These are phyloP conservation scores for Aspergillus avenaceus DNA, from an alignment of 495 filamentous ascomycete species.

Conservation along the genomic window DNA sequence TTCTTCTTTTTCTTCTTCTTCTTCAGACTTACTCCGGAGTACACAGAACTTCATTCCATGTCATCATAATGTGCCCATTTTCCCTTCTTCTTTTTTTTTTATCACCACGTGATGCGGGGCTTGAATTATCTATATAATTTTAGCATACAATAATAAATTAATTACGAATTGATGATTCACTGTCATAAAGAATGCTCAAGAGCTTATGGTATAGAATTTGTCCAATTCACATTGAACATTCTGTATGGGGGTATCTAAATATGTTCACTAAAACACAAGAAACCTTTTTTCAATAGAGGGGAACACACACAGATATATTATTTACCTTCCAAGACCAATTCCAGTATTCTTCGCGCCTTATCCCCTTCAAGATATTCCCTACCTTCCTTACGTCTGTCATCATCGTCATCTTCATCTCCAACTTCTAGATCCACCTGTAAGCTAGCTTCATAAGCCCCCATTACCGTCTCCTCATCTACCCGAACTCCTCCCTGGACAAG, in stretches of 20 bases:
- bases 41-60: too few relatives aligned
- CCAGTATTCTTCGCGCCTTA: slow-evolving; percentile 61
- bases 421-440: slow-evolving; percentile 64
- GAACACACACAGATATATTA: not conserved
- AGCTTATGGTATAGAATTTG: too few relatives aligned
- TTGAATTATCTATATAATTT: slow-evolving; percentile 3
- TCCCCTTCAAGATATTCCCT: slow-evolving; percentile 69
- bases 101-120: slow-evolving; percentile 24
- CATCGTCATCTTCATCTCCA: slow-evolving; percentile 43
- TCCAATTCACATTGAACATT: too few relatives aligned
- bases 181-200: too few relatives aligned
- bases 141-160: not conserved
- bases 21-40: too few relatives aligned
- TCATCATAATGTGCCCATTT: too few relatives aligned
- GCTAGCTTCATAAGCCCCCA: slow-evolving; percentile 72
- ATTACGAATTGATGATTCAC: too few relatives aligned
- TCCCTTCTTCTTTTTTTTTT: too few relatives aligned
- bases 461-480: slow-evolving; percentile 91
- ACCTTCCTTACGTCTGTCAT: slow-evolving; percentile 37
- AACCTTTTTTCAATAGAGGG: not conserved
- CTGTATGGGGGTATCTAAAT: slow-evolving; percentile 13
- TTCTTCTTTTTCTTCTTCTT: too few relatives aligned
- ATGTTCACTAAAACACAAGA: slow-evolving; percentile 5
- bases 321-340: slow-evolving; percentile 33
- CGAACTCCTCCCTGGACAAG: slow-evolving; percentile 75